Evolutionary conservation across 2,329 filamentous ascomycete species (phyloP).

Genomic region (Colletotrichum camelliae): DNA sequence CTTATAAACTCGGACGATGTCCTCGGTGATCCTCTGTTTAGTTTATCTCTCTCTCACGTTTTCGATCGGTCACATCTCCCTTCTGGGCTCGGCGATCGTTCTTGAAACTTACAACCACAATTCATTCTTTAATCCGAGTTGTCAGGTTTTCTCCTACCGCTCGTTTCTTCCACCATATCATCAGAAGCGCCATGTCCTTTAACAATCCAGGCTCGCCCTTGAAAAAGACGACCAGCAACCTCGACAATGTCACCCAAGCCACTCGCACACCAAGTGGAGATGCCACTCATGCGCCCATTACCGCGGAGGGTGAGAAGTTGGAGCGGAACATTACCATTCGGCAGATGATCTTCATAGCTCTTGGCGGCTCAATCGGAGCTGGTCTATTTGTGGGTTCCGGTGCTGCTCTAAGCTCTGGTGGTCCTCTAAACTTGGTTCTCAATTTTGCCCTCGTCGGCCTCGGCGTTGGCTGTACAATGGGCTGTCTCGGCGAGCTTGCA

Average conservation of each 20-base stretch:
- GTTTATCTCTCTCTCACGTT: neutral
- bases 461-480: conserved; percentile 36
- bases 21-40: neutral
- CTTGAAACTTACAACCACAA: neutral
- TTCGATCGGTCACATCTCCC: neutral
- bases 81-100: neutral
- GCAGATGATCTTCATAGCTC: conserved; percentile 40
- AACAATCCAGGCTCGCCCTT: neutral
- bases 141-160: neutral
- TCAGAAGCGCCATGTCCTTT: neutral
- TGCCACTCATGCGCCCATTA: neutral
- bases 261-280: neutral
- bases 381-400: conserved; percentile 39
- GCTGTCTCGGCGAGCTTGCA: conserved; percentile 33
- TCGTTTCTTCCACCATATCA: neutral
- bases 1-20: neutral
- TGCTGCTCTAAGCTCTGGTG: conserved; percentile 33
- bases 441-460: conserved; percentile 36
- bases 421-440: conserved; percentile 34
- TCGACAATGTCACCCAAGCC: neutral
- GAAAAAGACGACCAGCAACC: neutral
- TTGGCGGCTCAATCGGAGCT: conserved; percentile 40
- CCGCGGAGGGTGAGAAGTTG: conserved; percentile 19
- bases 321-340: conserved; percentile 34
- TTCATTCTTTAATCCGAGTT: neutral